Evolutionary conservation across 225 moss, liverwort and hornwort genomes (phyloP), one percentile per base, ranked within the genome.

Genomic region (Polytrichum commune): DNA sequence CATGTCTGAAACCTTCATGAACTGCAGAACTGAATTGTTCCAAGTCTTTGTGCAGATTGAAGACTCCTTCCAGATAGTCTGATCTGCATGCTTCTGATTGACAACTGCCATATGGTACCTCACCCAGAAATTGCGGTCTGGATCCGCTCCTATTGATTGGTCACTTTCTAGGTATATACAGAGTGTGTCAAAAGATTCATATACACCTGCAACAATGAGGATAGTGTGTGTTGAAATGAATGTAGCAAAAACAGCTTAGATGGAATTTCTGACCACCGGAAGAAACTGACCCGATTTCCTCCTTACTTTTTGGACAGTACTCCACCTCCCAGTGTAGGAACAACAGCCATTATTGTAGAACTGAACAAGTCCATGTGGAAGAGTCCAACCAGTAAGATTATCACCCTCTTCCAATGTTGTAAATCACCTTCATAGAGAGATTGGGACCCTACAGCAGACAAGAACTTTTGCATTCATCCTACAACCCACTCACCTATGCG

Each of bases 1-100:
- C 98, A 99, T 99, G 79, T 99, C 98, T 53, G 98, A 95, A 69
- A 99, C 98, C 73, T 99, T 99, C 98, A 99, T 99, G 72, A 99
- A 99, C 76, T 99, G 98, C 60, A 99, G 89, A 25, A 99, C 98
- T 57, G 98, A 99, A 66, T 99, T 99, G 85, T 99, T 99, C 98
- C 98, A 99, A 29, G 95, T 99, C 84, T 95, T 99, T 73, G 95
- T 99, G 81, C 95, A 99, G 74, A 99, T 99, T 66, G 98, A 99
- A 64, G 98, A 99, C 74, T 94, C 98, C 85, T 99, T 99, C 98
- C 98, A 93, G 29, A 95, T 91, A 72, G 95, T 99, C 77, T 95
- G 92, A 79, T 95, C 98, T 76, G 90, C 86, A 81, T 99, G 98
- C 83, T 99, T 99, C 82, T 99, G 98, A 74, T 99, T 99, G 79